Evolutionary conservation across 305 asterid species (phyloP).

Genomic region (Nicotiana rustica): DNA sequence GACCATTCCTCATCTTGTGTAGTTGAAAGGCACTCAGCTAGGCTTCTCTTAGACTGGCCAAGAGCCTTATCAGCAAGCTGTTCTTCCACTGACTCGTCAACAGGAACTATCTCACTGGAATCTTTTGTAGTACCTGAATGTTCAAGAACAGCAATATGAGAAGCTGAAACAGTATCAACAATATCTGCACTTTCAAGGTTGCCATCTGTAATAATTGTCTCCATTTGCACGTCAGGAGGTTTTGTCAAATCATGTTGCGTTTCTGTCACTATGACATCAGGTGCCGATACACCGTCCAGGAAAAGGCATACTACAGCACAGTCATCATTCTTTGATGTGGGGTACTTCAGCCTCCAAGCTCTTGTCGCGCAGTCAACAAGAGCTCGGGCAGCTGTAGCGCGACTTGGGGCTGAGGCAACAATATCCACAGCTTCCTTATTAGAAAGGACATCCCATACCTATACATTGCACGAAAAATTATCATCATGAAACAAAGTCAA

Average conservation of each 20-base stretch:
- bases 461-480: constrained; percentile 31
- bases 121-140: constrained; percentile 42
- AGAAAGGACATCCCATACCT: constrained; percentile 99
- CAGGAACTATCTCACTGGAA: constrained; percentile 77
- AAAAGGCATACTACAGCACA: constrained; percentile 92
- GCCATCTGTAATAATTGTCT: constrained; percentile 28
- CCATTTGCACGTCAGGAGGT: constrained; percentile 45
- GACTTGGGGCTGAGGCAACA: constrained; percentile 89
- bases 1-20: constrained; percentile 97
- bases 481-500: neutral
- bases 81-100: constrained; percentile 56
- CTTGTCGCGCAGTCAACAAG: constrained; percentile 93
- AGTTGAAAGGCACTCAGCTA: constrained; percentile 88
- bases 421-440: constrained; percentile 94
- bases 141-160: constrained; percentile 40
- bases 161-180: constrained; percentile 29
- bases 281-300: constrained; percentile 46
- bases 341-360: constrained; percentile 97
- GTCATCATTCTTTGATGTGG: constrained; percentile 94
- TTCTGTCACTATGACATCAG: constrained; percentile 40
- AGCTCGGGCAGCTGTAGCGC: constrained; percentile 83
- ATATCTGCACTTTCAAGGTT: constrained; percentile 34
- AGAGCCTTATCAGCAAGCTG: constrained; percentile 44
- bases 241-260: constrained; percentile 39
- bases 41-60: constrained; percentile 90